Conservation (phyloP, 768 basidiomycete genomes). For the Guyanaporus albipodus region DNA sequence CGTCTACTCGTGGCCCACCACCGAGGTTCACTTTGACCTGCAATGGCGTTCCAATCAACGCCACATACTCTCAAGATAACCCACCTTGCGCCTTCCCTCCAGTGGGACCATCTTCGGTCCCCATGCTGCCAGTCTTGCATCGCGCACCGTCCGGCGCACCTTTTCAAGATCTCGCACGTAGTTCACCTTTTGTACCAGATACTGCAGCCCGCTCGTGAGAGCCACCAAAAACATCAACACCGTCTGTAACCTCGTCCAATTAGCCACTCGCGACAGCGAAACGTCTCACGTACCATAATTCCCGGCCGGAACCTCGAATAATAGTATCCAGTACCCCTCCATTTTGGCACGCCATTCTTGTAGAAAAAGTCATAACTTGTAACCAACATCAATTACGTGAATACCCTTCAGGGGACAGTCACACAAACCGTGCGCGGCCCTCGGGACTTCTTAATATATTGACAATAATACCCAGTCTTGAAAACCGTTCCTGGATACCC, state of each 20-base stretch:
- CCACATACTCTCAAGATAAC: conserved; percentile 8
- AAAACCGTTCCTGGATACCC: conserved; percentile 82
- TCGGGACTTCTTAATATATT: conserved; percentile 76
- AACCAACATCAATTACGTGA: conserved; percentile 1
- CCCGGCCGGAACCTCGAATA: conserved; percentile 96
- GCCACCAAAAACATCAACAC: conserved; percentile 75
- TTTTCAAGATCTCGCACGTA: conserved; percentile 68
- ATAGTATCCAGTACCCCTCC: conserved; percentile 96
- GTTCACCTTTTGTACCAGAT: conserved; percentile 73
- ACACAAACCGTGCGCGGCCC: conserved; percentile 67
- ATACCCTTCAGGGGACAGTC: not conserved
- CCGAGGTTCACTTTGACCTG: conserved; percentile 74
- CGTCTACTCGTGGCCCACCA: conserved; percentile 46
- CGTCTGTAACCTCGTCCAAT: conserved; percentile 39
- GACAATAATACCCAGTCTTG: conserved; percentile 83
- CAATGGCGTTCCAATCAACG: conserved; percentile 4
- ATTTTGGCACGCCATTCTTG: conserved; percentile 95
- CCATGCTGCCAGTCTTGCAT: conserved; percentile 78
- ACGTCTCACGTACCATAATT: conserved; percentile 52
- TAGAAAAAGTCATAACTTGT: conserved; percentile 87
- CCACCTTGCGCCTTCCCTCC: conserved; percentile 66
- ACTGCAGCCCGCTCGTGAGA: conserved; percentile 79
- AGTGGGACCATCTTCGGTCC: conserved; percentile 67
- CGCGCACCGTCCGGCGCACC: conserved; percentile 55
- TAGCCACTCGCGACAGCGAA: not conserved